Conservation (phyloP, 108 stramenopile genomes). For the Cyclotella choctawhatcheeana region DNA sequence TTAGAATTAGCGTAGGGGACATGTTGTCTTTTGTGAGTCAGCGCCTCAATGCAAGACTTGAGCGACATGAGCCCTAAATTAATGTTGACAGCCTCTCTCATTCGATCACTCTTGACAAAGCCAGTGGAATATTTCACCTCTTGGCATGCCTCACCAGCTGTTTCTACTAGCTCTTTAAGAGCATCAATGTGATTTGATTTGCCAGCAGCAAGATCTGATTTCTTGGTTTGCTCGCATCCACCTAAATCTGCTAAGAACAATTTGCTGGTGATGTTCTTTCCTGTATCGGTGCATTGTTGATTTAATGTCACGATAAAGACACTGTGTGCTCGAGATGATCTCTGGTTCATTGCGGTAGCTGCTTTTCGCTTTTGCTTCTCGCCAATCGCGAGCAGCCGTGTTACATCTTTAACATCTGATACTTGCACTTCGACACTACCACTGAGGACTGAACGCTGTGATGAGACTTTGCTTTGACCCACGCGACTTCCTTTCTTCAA, state of each 20-base stretch:
- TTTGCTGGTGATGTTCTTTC: conserved; percentile 38
- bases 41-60: conserved; percentile 62
- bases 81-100: conserved; percentile 75
- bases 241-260: conserved; percentile 76
- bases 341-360: conserved; percentile 72
- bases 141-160: not conserved
- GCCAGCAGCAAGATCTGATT: conserved; percentile 39
- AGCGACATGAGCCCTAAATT: conserved; percentile 70
- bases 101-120: conserved; percentile 54
- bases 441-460: conserved; percentile 59
- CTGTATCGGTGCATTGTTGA: conserved; percentile 48
- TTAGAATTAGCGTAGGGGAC: conserved; percentile 75
- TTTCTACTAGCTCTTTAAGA: conserved; percentile 26
- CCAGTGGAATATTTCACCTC: conserved; percentile 35
- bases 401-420: conserved; percentile 29
- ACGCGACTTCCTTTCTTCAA: conserved; percentile 45
- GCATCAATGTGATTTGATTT: conserved; percentile 39
- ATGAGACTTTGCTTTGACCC: conserved; percentile 64
- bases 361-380: conserved; percentile 64
- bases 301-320: conserved; percentile 62
- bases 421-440: conserved; percentile 58
- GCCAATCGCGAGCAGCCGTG: conserved; percentile 42
- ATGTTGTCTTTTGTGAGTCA: conserved; percentile 45
- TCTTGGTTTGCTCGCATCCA: conserved; percentile 72
- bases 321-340: conserved; percentile 71